Base-by-base conservation (phyloP, 176 grass and related monocot species). In the Oryza meridionalis region DNA sequence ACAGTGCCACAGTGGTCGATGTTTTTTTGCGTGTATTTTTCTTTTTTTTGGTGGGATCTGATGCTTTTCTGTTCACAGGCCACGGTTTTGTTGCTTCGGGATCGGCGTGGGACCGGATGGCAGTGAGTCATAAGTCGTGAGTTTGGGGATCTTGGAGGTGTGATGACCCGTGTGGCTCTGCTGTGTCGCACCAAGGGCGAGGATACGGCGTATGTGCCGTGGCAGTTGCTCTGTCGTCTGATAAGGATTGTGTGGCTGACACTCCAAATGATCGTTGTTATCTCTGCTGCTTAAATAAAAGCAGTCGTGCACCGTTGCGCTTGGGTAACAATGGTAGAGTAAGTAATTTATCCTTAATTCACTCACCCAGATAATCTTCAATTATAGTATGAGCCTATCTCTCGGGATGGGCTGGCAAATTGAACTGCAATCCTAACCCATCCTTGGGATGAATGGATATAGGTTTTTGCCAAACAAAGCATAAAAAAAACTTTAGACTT, bases 181-280 rank as follows among this genome's bases (percentile, higher is more conserved):
- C 26, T 31, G 72, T 19, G 15, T 10, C 71, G 24, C 45, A 9
- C 8, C 35, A 37, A 37, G 71, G 11, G 71, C 6, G 29, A 35
- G 27, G 73, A 59, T n/a, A 33, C 12, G 3, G 50, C 50, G 50
- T 76, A 9, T 29, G 31, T 11, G 11, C 3, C 31, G 53, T 77
- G 75, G 75, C 15, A 32, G 26, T 19, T 19, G 26, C 14, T 16
- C 31, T 21, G 27, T 17, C 27, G 46, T 55, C 46, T 75, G 72
- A 53, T 75, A 21, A 19, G 46, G 47, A 77, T 62, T 77, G 19
- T 76, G 51, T 76, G 74, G 74, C 21, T 22, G 49, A 76, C 16
- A 76, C 2, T 76, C 37, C 2, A 51, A 7, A 32, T 75, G 46
- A 32, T 16, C 72, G 4, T 71, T 17, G 0, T 19, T 12, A 15